A percentile compares a stretch with the other conserved stretches of the same genome.
These are phyloP conservation scores for Coffea humblotiana DNA, from an alignment of 305 asterid genomes.

Conservation along the genomic window DNA sequence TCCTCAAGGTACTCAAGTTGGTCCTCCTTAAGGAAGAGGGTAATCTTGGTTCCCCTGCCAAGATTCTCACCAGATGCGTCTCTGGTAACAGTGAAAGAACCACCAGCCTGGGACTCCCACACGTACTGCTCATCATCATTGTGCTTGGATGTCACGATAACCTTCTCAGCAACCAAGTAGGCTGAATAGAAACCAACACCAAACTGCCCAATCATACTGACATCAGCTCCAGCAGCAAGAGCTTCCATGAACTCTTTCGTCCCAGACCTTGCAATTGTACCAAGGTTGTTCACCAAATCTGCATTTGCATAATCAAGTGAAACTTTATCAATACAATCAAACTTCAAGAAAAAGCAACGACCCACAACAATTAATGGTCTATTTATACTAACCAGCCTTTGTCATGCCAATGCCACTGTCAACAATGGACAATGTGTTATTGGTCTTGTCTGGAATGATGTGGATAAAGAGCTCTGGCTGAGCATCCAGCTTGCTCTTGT, in stretches of 20 bases:
- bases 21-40: conserved; percentile 67
- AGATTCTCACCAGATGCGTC: conserved; percentile 66
- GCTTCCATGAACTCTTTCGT: conserved; percentile 94
- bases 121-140: conserved; percentile 84
- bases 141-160: conserved; percentile 69
- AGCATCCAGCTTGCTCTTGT: conserved; percentile 77
- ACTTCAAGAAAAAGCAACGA: neutral
- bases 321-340: neutral
- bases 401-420: conserved; percentile 93
- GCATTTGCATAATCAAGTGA: neutral
- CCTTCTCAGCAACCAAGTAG: conserved; percentile 84
- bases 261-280: conserved; percentile 87
- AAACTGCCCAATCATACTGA: conserved; percentile 91
- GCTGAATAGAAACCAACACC: conserved; percentile 93
- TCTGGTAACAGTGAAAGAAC: conserved; percentile 72
- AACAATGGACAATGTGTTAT: conserved; percentile 57
- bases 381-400: conserved; percentile 59
- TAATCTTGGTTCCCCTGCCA: conserved; percentile 80
- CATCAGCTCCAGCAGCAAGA: conserved; percentile 90
- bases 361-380: neutral
- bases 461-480: conserved; percentile 86
- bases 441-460: conserved; percentile 78
- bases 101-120: conserved; percentile 88
- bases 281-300: conserved; percentile 91
- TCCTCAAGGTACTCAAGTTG: conserved; percentile 84